Percentiles rank a stretch among this genome's conserved stretches.
Evolutionary conservation across 495 filamentous ascomycete species (phyloP).

Genomic region (Neurospora terricola): DNA sequence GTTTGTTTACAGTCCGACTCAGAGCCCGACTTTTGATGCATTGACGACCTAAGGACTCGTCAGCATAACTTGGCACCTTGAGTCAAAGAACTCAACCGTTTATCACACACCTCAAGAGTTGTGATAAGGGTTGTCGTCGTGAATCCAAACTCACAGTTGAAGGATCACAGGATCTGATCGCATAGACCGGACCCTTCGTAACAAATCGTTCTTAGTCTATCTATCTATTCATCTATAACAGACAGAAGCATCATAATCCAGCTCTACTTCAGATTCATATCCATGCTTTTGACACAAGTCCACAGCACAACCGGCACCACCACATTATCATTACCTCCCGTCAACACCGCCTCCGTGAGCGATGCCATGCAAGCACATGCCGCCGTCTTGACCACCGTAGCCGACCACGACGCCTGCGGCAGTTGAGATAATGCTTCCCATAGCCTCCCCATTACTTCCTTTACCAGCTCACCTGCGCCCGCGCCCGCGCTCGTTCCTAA

Average conservation of each 20-base stretch:
- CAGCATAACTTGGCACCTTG: not conserved
- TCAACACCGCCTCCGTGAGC: constrained; percentile 88
- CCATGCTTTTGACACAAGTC: constrained; percentile 73
- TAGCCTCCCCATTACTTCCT: constrained; percentile 2
- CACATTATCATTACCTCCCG: constrained; percentile 98
- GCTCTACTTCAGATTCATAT: constrained; percentile 25
- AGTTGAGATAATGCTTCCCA: not conserved
- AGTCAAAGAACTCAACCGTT: no score
- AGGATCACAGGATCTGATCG: not conserved
- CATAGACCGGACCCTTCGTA: not conserved
- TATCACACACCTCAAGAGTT: no score
- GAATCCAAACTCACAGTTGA: no score
- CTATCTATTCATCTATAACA: not conserved
- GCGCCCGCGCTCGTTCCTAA: not conserved
- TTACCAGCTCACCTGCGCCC: constrained; percentile 9
- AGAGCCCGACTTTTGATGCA: not conserved
- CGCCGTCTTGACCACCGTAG: constrained; percentile 46
- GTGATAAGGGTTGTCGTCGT: no score
- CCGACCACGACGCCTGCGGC: constrained; percentile 22
- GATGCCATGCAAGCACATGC: constrained; percentile 72
- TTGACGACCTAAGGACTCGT: not conserved
- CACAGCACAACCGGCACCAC: constrained; percentile 92
- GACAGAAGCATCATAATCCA: not conserved
- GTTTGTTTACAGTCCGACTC: not conserved
- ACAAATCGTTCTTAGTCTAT: not conserved